Base-by-base conservation (phyloP, 371 early-diverging fungal genomes). In the Chytridium lagenaria region DNA sequence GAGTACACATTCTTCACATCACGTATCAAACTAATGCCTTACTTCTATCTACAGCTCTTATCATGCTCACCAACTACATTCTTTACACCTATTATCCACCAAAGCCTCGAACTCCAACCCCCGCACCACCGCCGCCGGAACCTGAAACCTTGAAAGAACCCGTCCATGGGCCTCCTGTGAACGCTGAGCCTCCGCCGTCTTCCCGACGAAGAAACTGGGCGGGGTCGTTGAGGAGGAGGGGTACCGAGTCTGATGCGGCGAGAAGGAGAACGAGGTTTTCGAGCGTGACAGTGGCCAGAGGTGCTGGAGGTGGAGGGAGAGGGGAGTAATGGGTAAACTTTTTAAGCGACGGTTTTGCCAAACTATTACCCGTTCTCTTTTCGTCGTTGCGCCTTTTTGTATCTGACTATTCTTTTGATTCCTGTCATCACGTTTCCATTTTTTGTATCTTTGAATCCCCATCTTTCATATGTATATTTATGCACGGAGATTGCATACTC, bases 71-170 rank as follows among this genome's bases (percentile, higher is more conserved):
- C 7, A 61, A 61, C 61, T 61, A 22, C 36, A 61, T 61, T 34
- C 10, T 22, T 10, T 61, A 12, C 36, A 61, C 61, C 61, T 61
- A 61, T 34, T 61, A 61, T 34, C 61, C 61, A 16, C 61, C 61
- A 37, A 61, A 31, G 15, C 36, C 61, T 26, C 55, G 26, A 22
- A 52, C 55, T 10, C 44, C 19, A 44, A 5, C 55, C 12, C 55
- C 55, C 12, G 55, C 26, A 10, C 55, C 12, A 26, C 55, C 55
- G 5, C 55, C 12, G 23, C 26, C 55, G n/a, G n/a, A n/a, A n/a
- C n/a, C n/a, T n/a, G n/a, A n/a, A n/a, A 26, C 55, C n/a, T 5
- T 26, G 55, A 12, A 12, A 52, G 26, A 7, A 26, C 26, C 26
- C 55, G 26, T 5, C 55, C 26, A 12, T 5, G 16, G n/a, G 44